Base-by-base conservation (phyloP, 2,329 filamentous ascomycete species). In the Scytalidium sp. region DNA sequence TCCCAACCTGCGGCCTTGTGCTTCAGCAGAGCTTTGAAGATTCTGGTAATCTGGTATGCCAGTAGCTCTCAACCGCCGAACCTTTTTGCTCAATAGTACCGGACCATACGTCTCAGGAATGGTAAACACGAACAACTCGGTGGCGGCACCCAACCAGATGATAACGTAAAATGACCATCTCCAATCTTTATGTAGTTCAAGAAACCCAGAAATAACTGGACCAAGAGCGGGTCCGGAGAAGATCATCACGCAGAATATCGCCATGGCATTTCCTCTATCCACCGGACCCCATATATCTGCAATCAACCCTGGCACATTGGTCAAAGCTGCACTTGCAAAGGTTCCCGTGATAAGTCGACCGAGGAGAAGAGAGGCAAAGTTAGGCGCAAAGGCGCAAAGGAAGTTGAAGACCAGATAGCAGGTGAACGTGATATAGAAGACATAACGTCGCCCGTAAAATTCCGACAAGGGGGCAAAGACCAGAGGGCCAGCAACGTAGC, bases 141-240 rank as follows among this genome's bases (percentile, higher is more conserved):
- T 83, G 0, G 68, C 65, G 20, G 78, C 84, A 2, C 85, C 85
- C 47, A 87, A 74, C 17, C 91, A 87, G n/a, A 88, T 71, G 13
- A 73, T 84, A 21, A 90, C 76, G 79, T 84, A 88, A 60, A 88
- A 88, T 1, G 78, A 69, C 86, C 85, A 89, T 41, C 81, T 75
- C 86, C 85, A 89, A 20, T 76, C 79, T 21, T 86, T 75, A 25
- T 73, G 79, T 1, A 72, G 63, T 1, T 80, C 72, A 32, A 80
- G 76, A 65, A 78, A 88, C 9, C 84, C 85, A 1, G 81, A 82
- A 20, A 85, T 74, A 13, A 85, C 79, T 2, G 85, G 85, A 1
- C 83, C 81, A 2, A 84, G 65, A n/a, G 27, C 79, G 79, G 83
- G 83, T 0, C 83, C 84, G 22, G 80, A 79, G 51, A 81, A 82